Evolutionary conservation across 805 yeast genomes (phyloP).

Genomic region (Suhomyces sp.): DNA sequence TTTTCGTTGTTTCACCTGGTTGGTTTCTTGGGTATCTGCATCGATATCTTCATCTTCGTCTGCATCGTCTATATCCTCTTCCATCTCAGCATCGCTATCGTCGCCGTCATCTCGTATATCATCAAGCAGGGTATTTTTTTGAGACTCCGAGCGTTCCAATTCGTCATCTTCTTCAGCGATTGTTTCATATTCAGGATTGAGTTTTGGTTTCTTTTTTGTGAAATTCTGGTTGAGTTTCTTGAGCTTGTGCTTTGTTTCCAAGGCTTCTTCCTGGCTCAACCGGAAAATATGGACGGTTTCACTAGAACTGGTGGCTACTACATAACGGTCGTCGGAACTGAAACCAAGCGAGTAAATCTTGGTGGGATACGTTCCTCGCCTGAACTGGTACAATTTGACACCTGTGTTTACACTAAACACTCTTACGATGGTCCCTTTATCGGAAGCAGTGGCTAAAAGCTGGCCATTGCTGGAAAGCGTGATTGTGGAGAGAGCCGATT

Average conservation of each 20-base stretch:
- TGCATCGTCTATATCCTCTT: slow-evolving; percentile 16
- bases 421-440: slow-evolving; percentile 85
- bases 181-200: slow-evolving; percentile 20
- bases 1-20: slow-evolving; percentile 29
- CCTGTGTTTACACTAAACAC: slow-evolving; percentile 72
- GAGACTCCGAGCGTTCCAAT: slow-evolving; percentile 12
- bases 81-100: slow-evolving; percentile 14
- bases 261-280: slow-evolving; percentile 51
- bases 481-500: slow-evolving; percentile 65
- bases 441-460: slow-evolving; percentile 83
- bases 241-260: slow-evolving; percentile 35
- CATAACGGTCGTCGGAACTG: slow-evolving; percentile 62
- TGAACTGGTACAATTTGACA: slow-evolving; percentile 61
- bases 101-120: slow-evolving; percentile 13
- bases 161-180: slow-evolving; percentile 27
- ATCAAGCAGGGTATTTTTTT: slow-evolving; percentile 15
- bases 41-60: slow-evolving; percentile 25
- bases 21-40: slow-evolving; percentile 21
- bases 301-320: slow-evolving; percentile 84
- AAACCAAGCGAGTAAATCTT: slow-evolving; percentile 74
- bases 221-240: slow-evolving; percentile 17
- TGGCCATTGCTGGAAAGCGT: slow-evolving; percentile 73
- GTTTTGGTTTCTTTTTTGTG: slow-evolving; percentile 5
- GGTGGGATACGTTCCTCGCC: slow-evolving; percentile 86
- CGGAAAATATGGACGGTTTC: slow-evolving; percentile 92